Evolutionary conservation across 345 rosid genomes (phyloP), one percentile per base, ranked within the genome.

Genomic region (Gossypium thurberi): DNA sequence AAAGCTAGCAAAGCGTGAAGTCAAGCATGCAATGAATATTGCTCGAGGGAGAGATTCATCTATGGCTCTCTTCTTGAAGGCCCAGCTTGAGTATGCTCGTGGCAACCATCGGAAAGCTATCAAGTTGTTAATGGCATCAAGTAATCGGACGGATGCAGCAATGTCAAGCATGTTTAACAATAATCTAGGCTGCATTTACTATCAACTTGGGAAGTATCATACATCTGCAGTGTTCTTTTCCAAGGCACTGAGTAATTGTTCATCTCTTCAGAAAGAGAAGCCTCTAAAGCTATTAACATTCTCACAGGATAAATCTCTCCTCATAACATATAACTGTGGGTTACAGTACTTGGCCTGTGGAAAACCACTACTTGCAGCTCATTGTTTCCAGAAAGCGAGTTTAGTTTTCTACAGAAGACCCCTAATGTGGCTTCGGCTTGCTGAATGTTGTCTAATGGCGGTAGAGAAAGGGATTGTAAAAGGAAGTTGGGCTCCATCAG

Each of bases 51-150:
- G 88, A 74, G 99, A 93, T 78, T 96, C 98, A 58, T 85, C 98
- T 44, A 79, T 80, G 79, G 98, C 98, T 80, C 91, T 93, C 66
- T 86, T 91, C 69, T 81, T 96, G 87, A 96, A 93, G 87, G 87
- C 99, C 74, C 91, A 96, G 88, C 91, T 96, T 75, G 99, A 96
- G 82, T 89, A 87, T 87, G 91, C 97, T 80, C 98, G 91, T 81
- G 92, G 99, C 21, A 93, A 96, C 82, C 88, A 87, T 70, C 91
- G 90, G 8, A 96, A 96, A 81, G 99, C 99, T 63, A 91, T 93
- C 75, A 96, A 90, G 87, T 88, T 96, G 74, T 78, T 96, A 82
- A 74, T 89, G 87, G 97, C 95, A 66, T 88, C 93, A 33, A 84
- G 88, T 79, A 87, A 87, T 67, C 87, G 83, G 48, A 78, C 87